Percentiles rank a stretch among this genome's conserved stretches.
Conservation (phyloP, 805 yeast species). For the Ogataea degrootiae region DNA sequence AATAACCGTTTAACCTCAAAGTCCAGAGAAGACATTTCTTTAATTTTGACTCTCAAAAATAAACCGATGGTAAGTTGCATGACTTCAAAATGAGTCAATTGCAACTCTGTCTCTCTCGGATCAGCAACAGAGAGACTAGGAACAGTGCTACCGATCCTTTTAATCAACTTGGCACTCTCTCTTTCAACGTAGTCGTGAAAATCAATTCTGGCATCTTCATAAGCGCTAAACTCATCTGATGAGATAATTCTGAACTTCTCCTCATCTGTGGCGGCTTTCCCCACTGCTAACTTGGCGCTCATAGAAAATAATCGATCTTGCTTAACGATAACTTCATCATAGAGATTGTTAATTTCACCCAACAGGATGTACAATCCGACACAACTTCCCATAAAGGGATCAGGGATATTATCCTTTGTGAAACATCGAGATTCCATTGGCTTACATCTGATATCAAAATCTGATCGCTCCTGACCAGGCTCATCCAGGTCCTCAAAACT, state of each 20-base stretch:
- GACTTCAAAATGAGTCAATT: constrained; percentile 16
- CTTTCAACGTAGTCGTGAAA: constrained; percentile 24
- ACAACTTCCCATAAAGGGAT: constrained; percentile 18
- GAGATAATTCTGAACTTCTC: constrained; percentile 7
- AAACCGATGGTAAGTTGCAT: constrained; percentile 16
- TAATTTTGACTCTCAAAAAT: constrained; percentile 16
- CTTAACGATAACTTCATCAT: constrained; percentile 6
- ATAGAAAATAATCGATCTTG: constrained; percentile 3
- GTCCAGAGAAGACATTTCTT: constrained; percentile 16
- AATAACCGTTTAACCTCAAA: constrained; percentile 20
- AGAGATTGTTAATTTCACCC: constrained; percentile 15
- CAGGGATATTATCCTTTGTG: not conserved
- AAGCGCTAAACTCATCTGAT: constrained; percentile 9
- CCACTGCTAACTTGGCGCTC: constrained; percentile 1
- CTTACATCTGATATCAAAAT: no score
- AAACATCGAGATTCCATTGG: not conserved
- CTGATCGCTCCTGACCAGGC: not conserved
- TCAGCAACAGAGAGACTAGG: constrained; percentile 9
- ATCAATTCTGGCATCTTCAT: constrained; percentile 14
- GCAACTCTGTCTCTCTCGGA: constrained; percentile 8
- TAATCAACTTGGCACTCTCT: constrained; percentile 8
- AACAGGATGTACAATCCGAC: constrained; percentile 14
- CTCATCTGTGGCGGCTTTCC: constrained; percentile 1
- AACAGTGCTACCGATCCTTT: constrained; percentile 10
- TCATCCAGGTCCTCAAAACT: not conserved